Evolutionary conservation across 176 grass and related monocot genomes (phyloP).

Genomic region (Eleusine coracana): DNA sequence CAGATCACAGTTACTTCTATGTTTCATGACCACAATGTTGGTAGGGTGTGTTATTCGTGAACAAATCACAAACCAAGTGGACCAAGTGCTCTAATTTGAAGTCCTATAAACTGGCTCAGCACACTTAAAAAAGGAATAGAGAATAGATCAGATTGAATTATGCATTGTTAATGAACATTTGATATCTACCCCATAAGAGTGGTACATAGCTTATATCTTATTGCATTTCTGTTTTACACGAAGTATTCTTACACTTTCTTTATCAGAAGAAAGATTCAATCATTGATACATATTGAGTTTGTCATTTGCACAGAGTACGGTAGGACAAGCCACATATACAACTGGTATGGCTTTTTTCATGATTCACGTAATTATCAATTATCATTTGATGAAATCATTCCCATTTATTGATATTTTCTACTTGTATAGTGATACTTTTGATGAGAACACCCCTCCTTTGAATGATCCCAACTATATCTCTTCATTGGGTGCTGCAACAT

Average conservation of each 20-base stretch:
- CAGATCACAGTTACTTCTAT: not conserved
- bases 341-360: constrained; percentile 57
- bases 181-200: not conserved
- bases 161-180: not conserved
- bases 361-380: not conserved
- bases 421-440: constrained; percentile 82
- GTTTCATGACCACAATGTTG: not conserved
- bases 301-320: constrained; percentile 65
- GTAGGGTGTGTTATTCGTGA: not conserved
- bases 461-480: constrained; percentile 82
- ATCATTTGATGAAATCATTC: not conserved
- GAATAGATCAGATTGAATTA: not conserved
- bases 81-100: no score
- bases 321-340: constrained; percentile 82
- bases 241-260: constrained; percentile 7
- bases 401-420: constrained; percentile 35
- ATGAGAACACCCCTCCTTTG: constrained; percentile 84
- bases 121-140: not conserved
- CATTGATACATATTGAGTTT: constrained; percentile 29
- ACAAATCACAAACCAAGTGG: constrained; percentile 4
- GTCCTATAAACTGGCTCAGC: not conserved
- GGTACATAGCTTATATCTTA: not conserved
- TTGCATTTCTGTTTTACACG: not conserved
- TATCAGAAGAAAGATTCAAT: constrained; percentile 34
- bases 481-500: constrained; percentile 84